A percentile compares a stretch with the other conserved stretches of the same genome.
These are phyloP conservation scores for Actinomucor elegans DNA, from an alignment of 371 early-diverging fungal genomes.

Conservation along the genomic window DNA sequence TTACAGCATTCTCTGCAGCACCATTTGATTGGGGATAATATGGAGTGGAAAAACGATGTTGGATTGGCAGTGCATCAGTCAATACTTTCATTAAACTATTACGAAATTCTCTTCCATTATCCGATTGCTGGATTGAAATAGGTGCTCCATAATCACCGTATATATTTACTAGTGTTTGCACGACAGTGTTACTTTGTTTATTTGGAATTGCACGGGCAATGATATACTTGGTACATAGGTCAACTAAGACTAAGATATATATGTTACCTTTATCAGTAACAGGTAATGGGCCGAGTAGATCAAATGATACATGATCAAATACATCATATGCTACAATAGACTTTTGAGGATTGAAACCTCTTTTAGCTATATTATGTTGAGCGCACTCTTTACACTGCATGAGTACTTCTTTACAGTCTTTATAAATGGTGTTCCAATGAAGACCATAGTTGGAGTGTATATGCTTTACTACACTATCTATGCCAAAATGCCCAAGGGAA, in stretches of 20 bases:
- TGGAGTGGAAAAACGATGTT: conserved; percentile 4
- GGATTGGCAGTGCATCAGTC: not conserved
- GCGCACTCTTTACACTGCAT: not conserved
- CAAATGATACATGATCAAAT: not conserved
- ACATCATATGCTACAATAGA: not conserved
- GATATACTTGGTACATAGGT: conserved; percentile 2
- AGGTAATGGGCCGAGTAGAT: not conserved
- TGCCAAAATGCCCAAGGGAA: conserved; percentile 1
- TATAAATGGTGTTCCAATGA: conserved; percentile 4
- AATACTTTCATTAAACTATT: not conserved
- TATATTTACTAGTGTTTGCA: conserved; percentile 9
- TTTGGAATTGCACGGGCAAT: conserved; percentile 15
- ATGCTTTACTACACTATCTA: not conserved
- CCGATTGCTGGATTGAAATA: conserved; percentile 8
- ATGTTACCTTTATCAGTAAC: conserved; percentile 1
- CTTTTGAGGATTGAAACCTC: not conserved
- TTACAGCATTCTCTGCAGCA: conserved; percentile 9
- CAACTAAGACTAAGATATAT: not conserved
- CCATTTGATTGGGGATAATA: conserved; percentile 3
- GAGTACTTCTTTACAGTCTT: not conserved
- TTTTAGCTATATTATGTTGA: not conserved
- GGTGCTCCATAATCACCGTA: conserved; percentile 29
- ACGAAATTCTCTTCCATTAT: conserved; percentile 33
- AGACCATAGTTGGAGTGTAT: not conserved
- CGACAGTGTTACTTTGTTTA: conserved; percentile 22